Conservation (phyloP, 2,329 filamentous ascomycete species). For the Penicillium sp. region DNA sequence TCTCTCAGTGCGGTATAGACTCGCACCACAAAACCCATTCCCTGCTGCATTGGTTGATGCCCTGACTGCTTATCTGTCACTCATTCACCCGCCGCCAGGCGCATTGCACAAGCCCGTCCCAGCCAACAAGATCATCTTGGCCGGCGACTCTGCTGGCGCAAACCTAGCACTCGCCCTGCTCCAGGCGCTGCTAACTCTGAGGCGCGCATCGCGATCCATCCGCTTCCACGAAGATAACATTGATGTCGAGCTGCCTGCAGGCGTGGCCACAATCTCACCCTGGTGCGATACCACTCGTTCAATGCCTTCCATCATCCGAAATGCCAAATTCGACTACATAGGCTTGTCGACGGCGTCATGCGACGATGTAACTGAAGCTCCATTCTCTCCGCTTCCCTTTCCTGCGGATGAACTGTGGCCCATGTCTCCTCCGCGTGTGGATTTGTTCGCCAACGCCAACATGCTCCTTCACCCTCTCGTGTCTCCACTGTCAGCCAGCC, state of each 20-base stretch:
- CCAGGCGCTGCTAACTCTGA: conserved; percentile 42
- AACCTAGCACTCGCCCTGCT: conserved; percentile 41
- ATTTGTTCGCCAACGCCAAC: conserved; percentile 40
- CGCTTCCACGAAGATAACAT: conserved; percentile 41
- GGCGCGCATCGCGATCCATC: conserved; percentile 32
- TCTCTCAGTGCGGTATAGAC: conserved; percentile 45
- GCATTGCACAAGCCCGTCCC: conserved; percentile 42
- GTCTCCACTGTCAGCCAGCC: conserved; percentile 35
- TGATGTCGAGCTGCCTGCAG: conserved; percentile 40
- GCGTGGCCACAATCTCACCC: conserved; percentile 38
- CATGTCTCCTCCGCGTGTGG: conserved; percentile 39
- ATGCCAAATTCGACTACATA: conserved; percentile 42
- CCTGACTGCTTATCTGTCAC: conserved; percentile 46
- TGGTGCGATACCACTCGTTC: conserved; percentile 44
- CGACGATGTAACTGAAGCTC: conserved; percentile 10
- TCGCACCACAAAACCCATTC: conserved; percentile 48
- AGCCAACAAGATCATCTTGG: conserved; percentile 43
- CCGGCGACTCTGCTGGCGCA: conserved; percentile 47
- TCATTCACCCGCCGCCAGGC: conserved; percentile 43
- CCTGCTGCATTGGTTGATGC: conserved; percentile 46
- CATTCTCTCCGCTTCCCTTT: conserved; percentile 26
- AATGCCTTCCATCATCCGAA: conserved; percentile 38
- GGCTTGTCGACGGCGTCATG: conserved; percentile 26
- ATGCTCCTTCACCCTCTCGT: conserved; percentile 40
- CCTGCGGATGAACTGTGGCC: conserved; percentile 41